Evolutionary conservation across 106 monocot species (phyloP), one percentile per base, ranked within the genome.

Genomic region (Allium cepa): DNA sequence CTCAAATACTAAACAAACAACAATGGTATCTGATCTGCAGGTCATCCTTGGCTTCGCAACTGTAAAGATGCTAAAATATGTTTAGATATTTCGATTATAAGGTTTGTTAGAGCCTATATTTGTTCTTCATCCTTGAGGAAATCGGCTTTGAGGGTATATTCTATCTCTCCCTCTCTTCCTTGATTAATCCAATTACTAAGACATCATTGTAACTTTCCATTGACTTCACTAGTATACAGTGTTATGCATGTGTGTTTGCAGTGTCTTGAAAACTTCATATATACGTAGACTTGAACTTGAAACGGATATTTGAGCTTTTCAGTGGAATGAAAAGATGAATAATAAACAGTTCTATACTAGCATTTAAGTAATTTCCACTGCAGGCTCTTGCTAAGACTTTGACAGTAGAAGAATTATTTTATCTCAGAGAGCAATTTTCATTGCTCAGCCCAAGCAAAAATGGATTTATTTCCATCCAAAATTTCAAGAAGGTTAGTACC

Each of bases 381-480:
- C 82, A 97, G 96, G 88, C 97, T 18, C 67, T 92, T 68, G 88
- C 92, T 17, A 92, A 80, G 77, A 92, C 92, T 17, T 78, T 92
- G 72, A 73, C 88, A 10, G 71, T 70, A 51, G 27, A 78, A 46
- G 86, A 92, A 50, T 72, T 84, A 48, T 82, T 66, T n/a, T 97
- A 92, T 72, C 73, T 97, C 16, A 77, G 56, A 53, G 84, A 92
- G 58, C 97, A 97, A 64, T 97, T 97, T 73, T 64, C 75, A 56
- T 70, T 92, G 50, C 47, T 97, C 16, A 86, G 80, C 11, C 97
- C 97, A 71, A 92, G 88, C 84, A 92, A 92, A 75, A 92, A 53
- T 47, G 97, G 92, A 8, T 87, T 53, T 64, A 80, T 92, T 67
- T 76, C 87, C 22, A 57, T 97, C 46, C 92, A 92, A 60, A 89